Evolutionary conservation across 495 filamentous ascomycete genomes (phyloP).

Genomic region (Pyronema omphalodes): DNA sequence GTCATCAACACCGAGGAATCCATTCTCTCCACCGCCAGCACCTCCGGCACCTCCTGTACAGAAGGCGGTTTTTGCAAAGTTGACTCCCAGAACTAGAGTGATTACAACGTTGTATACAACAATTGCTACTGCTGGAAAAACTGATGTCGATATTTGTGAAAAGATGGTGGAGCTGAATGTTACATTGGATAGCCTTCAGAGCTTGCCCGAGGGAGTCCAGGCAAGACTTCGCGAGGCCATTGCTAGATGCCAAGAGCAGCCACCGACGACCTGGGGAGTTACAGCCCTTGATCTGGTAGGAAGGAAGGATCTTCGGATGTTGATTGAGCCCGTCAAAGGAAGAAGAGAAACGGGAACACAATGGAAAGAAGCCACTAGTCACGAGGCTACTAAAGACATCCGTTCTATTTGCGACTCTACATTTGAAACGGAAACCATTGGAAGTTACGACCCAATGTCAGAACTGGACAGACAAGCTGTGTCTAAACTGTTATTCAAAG

Average conservation of each 20-base stretch:
- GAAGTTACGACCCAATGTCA: conserved; percentile 44
- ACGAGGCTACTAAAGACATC: conserved; percentile 52
- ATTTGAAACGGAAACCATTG: conserved; percentile 38
- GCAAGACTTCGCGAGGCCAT: conserved; percentile 72
- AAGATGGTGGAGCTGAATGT: conserved; percentile 44
- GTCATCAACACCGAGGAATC: conserved; percentile 20
- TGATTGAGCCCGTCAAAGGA: conserved; percentile 36
- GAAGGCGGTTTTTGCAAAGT: conserved; percentile 22
- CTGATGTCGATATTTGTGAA: conserved; percentile 35
- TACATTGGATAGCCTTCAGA: conserved; percentile 43
- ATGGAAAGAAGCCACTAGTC: conserved; percentile 32
- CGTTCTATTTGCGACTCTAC: conserved; percentile 48
- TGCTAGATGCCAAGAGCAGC: conserved; percentile 56
- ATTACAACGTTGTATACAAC: conserved; percentile 37
- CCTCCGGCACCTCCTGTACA: conserved; percentile 14
- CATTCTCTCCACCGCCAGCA: conserved; percentile 21
- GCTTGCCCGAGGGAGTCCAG: conserved; percentile 63
- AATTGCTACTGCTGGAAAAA: conserved; percentile 23
- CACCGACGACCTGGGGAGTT: conserved; percentile 56
- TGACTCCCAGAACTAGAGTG: conserved; percentile 48
- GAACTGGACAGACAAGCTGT: conserved; percentile 67
- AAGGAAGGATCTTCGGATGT: conserved; percentile 58
- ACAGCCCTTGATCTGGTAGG: conserved; percentile 56
- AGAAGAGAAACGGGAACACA: conserved; percentile 20
- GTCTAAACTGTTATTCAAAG: conserved; percentile 68